These are phyloP conservation scores for Metschnikowia sp. DNA, from an alignment of 805 yeast species.

Conservation along the genomic window DNA sequence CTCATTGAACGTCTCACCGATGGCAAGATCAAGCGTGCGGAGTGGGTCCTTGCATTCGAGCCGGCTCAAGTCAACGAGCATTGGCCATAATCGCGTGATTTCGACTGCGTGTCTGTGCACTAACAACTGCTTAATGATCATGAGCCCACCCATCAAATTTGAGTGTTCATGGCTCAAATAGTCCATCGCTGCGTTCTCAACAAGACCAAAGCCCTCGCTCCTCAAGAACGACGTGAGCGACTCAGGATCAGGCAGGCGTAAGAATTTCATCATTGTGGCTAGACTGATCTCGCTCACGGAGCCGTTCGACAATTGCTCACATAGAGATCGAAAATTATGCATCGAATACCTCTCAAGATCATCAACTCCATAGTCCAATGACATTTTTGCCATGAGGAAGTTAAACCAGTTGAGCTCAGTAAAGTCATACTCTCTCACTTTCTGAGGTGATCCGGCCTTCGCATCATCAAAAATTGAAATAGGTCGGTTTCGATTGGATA, in stretches of 20 bases:
- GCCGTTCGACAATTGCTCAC: constrained; percentile 11
- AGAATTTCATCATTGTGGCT: constrained; percentile 14
- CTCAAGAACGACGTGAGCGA: constrained; percentile 18
- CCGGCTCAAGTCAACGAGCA: constrained; percentile 21
- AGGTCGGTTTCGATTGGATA: constrained; percentile 32
- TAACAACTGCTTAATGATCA: constrained; percentile 35
- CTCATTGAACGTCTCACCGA: constrained; percentile 31
- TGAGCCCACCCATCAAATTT: constrained; percentile 28
- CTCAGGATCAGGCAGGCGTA: constrained; percentile 15
- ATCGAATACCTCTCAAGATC: constrained; percentile 12
- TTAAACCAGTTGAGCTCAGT: constrained; percentile 38
- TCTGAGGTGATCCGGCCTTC: constrained; percentile 34
- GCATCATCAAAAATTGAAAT: constrained; percentile 41
- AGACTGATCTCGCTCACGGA: constrained; percentile 13
- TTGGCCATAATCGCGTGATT: constrained; percentile 22
- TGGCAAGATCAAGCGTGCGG: constrained; percentile 23
- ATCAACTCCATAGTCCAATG: constrained; percentile 13
- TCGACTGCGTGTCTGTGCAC: constrained; percentile 24
- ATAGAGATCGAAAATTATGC: constrained; percentile 17
- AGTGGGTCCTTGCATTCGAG: constrained; percentile 6
- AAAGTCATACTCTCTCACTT: constrained; percentile 29
- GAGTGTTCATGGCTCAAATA: constrained; percentile 15
- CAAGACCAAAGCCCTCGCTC: constrained; percentile 12
- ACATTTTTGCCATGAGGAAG: constrained; percentile 30
- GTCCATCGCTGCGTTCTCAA: constrained; percentile 22